Evolutionary conservation across 2,329 filamentous ascomycete genomes (phyloP).

Genomic region (Colletotrichum cordylinicola): DNA sequence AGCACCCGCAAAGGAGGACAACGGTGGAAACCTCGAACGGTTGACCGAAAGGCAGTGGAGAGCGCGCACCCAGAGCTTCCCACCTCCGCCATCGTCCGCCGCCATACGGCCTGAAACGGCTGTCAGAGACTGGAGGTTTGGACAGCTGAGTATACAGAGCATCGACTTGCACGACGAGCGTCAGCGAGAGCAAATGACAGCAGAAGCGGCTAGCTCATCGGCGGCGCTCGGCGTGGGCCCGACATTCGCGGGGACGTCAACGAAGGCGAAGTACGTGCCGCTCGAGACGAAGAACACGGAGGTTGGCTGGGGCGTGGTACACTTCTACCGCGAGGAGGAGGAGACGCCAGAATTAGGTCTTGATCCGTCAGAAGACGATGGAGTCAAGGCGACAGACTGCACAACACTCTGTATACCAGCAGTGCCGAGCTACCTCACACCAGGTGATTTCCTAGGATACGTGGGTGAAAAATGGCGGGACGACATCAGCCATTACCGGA

Average conservation of each 20-base stretch:
- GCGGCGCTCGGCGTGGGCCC: conserved; percentile 61
- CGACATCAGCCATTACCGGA: conserved; percentile 89
- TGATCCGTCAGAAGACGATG: conserved; percentile 32
- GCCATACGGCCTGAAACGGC: conserved; percentile 56
- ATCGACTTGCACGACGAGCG: conserved; percentile 67
- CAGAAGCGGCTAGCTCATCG: conserved; percentile 45
- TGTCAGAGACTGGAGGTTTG: conserved; percentile 79
- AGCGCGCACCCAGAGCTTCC: conserved; percentile 45
- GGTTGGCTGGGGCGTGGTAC: conserved; percentile 89
- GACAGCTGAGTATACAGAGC: conserved; percentile 78
- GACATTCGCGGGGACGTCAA: conserved; percentile 71
- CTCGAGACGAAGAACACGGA: conserved; percentile 76
- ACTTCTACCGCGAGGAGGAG: conserved; percentile 86
- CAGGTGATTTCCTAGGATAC: conserved; percentile 89
- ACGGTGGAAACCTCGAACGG: conserved; percentile 39
- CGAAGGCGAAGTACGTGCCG: conserved; percentile 80
- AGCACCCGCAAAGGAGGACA: conserved; percentile 33
- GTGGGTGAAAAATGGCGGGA: conserved; percentile 87
- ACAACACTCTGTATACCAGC: conserved; percentile 92
- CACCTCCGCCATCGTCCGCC: conserved; percentile 45
- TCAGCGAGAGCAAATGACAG: conserved; percentile 35
- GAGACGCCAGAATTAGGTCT: conserved; percentile 66
- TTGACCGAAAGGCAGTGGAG: conserved; percentile 46
- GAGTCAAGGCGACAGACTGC: conserved; percentile 65
- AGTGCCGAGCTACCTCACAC: conserved; percentile 91